Base-by-base conservation (phyloP, 768 basidiomycete species). In the Lentinula lateritia region DNA sequence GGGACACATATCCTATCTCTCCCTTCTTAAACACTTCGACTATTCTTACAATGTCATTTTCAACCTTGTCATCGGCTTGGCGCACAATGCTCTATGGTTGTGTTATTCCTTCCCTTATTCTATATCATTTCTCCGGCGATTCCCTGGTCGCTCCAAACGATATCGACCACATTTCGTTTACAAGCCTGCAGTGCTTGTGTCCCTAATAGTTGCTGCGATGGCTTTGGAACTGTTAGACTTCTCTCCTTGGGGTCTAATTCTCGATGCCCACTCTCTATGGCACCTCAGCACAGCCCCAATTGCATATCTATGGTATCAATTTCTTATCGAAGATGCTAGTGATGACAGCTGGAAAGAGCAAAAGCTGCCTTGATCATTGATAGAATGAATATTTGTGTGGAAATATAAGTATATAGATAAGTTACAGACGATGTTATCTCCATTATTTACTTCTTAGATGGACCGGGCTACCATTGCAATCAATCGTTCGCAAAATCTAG, bases 191-290 rank as follows among this genome's bases (percentile, higher is more conserved):
- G 36, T 83, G 0, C 84, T 93, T 61, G 88, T 92, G 3, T 66
- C 81, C 10, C 71, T 92, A 15, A 93, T 91, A 1, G 92, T 86
- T 0, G 78, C 80, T 2, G 90, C 93, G 13, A 92, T 88, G 2
- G 76, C 79, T 1, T 79, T 99, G 36, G 96, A 99, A 69, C 70
- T 99, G 3, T 86, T 96, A 64, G 96, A 99, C 70, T 98, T 98
- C 68, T 84, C 94, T 0, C 92, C 94, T 0, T 79, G 87, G 73
- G 68, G 70, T n/a, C 73, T 94, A 38, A 71, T 86, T 6, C 77
- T 98, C 18, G 96, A 98, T 69, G 94, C 95, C 0, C 97, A 98
- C 72, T 81, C 93, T 2, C 74, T 98, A 15, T 98, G 96, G 97
- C 96, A 99, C 72, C 76, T 90, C 7, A 80, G 85, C 3, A 99